Conservation (phyloP, 2,329 filamentous ascomycete genomes). For the Xylaria sp. region DNA sequence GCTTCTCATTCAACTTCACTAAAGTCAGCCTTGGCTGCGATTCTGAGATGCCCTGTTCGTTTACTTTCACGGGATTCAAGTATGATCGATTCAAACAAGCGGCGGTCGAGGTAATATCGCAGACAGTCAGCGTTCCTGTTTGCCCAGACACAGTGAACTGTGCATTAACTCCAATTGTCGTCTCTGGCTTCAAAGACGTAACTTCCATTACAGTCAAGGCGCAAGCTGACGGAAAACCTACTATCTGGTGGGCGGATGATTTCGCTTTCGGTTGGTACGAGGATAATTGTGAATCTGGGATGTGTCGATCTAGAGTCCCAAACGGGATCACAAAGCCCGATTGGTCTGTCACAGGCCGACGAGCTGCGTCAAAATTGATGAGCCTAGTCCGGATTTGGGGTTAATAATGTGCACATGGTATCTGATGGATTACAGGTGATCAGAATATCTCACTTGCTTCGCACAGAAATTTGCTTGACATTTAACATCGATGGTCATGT, state of each 20-base stretch:
- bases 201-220: conserved; percentile 54
- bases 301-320: conserved; percentile 27
- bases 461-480: conserved; percentile 37
- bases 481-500: conserved; percentile 33
- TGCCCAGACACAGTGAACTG: conserved; percentile 40
- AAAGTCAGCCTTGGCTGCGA: conserved; percentile 45
- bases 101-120: conserved; percentile 34
- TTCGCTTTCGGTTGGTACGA: conserved; percentile 56
- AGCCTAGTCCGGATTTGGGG: conserved; percentile 14
- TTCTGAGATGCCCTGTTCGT: conserved; percentile 43
- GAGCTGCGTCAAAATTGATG: conserved; percentile 26
- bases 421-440: background rate
- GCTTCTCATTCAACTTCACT: conserved; percentile 47
- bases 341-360: conserved; percentile 27
- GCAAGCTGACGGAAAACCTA: conserved; percentile 50
- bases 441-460: conserved; percentile 33
- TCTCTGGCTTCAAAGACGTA: conserved; percentile 42
- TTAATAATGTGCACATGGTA: conserved; percentile 7
- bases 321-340: conserved; percentile 16
- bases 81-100: conserved; percentile 37
- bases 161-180: conserved; percentile 38
- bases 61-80: conserved; percentile 46
- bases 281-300: conserved; percentile 49
- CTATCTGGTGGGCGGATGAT: conserved; percentile 60
- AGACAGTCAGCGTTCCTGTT: conserved; percentile 40